These are phyloP conservation scores for Tricladium varicosporioides DNA, from an alignment of 2,329 filamentous ascomycete species.

Conservation along the genomic window DNA sequence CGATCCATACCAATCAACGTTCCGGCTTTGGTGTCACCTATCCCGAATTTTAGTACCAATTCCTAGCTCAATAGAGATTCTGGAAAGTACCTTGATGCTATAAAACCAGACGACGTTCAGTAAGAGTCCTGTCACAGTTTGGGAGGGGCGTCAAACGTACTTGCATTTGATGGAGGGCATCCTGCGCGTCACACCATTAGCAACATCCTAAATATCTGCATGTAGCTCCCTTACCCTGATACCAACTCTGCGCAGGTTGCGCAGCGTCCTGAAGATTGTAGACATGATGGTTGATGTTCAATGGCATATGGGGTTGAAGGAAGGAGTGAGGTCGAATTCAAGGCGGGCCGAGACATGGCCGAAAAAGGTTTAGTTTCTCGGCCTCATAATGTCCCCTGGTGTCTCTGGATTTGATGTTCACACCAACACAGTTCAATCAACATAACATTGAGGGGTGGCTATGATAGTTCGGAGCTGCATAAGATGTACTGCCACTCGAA, in stretches of 20 bases:
- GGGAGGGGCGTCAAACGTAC: constrained; percentile 54
- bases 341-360: constrained; percentile 18
- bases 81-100: constrained; percentile 32
- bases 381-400: constrained; percentile 1
- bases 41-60: constrained; percentile 18
- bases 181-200: constrained; percentile 53
- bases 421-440: background rate
- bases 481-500: constrained; percentile 33
- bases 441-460: constrained; percentile 8
- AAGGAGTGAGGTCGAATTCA: constrained; percentile 14
- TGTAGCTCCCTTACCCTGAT: constrained; percentile 64
- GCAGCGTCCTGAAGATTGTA: constrained; percentile 80
- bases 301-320: constrained; percentile 22
- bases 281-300: constrained; percentile 67
- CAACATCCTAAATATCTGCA: constrained; percentile 8
- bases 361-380: constrained; percentile 21
- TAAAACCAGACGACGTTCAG: constrained; percentile 20
- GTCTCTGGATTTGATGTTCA: too few species aligned
- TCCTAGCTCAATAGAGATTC: background rate
- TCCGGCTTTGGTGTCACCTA: constrained; percentile 96
- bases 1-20: constrained; percentile 79
- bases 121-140: constrained; percentile 18
- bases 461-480: constrained; percentile 38
- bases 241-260: constrained; percentile 84
- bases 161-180: constrained; percentile 89